These are phyloP conservation scores for Neurospora discreta DNA, from an alignment of 495 filamentous ascomycete genomes.

Conservation along the genomic window DNA sequence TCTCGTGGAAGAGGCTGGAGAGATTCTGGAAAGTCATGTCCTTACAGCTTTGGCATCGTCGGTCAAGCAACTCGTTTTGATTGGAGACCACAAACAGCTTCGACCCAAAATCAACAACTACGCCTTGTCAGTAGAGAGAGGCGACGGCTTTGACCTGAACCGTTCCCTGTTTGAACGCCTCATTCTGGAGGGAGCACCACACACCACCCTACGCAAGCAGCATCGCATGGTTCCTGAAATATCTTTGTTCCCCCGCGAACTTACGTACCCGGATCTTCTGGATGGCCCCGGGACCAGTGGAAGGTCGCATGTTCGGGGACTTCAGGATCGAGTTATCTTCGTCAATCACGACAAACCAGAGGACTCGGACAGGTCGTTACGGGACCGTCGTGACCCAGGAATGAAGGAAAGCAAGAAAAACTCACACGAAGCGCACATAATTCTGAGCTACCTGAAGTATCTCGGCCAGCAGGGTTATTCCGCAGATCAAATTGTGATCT, in stretches of 20 bases:
- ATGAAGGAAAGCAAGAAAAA: conserved; percentile 50
- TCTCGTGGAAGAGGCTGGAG: conserved; percentile 69
- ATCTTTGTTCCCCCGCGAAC: conserved; percentile 43
- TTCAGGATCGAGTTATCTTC: conserved; percentile 55
- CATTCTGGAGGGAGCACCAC: conserved; percentile 41
- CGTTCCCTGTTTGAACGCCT: conserved; percentile 63
- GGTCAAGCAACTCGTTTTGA: conserved; percentile 59
- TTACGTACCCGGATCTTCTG: conserved; percentile 54
- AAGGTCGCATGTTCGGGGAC: conserved; percentile 24
- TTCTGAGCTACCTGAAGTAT: conserved; percentile 57
- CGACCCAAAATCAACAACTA: conserved; percentile 61
- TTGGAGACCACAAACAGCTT: conserved; percentile 71
- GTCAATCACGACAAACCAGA: conserved; percentile 52
- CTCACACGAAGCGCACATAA: conserved; percentile 54
- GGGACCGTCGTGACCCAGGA: conserved; percentile 41
- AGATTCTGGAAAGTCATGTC: conserved; percentile 63
- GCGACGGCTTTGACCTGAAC: conserved; percentile 60
- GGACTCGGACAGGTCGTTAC: conserved; percentile 23
- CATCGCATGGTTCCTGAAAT: conserved; percentile 66
- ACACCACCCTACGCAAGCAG: conserved; percentile 49
- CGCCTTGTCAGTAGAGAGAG: conserved; percentile 52
- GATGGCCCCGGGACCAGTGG: conserved; percentile 45
- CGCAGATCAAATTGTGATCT: conserved; percentile 51
- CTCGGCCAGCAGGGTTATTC: conserved; percentile 68
- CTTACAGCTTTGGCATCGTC: conserved; percentile 47